These are phyloP conservation scores for Penicillium herquei DNA, from an alignment of 495 filamentous ascomycete genomes.

Conservation along the genomic window DNA sequence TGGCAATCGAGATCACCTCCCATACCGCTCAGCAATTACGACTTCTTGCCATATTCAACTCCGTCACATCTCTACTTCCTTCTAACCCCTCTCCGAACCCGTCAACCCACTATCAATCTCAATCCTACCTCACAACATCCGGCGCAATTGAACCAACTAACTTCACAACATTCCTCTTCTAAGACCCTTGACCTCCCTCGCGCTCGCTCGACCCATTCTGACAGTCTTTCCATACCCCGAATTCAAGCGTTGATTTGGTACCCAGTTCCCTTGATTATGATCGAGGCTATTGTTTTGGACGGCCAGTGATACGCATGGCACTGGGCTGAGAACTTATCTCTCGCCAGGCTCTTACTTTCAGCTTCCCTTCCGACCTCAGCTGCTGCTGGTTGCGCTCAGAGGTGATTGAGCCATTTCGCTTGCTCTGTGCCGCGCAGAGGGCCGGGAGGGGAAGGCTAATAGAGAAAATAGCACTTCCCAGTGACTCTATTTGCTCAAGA, in stretches of 20 bases:
- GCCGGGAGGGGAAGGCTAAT: slow-evolving; percentile 31
- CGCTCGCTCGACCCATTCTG: neutral
- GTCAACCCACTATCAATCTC: neutral
- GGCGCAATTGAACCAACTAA: neutral
- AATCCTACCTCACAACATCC: neutral
- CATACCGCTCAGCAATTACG: neutral
- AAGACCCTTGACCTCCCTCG: neutral
- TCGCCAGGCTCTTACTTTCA: slow-evolving; percentile 14
- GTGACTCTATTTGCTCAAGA: slow-evolving; percentile 13
- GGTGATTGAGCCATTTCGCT: slow-evolving; percentile 21
- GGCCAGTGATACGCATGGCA: slow-evolving; percentile 34
- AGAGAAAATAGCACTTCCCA: slow-evolving; percentile 4
- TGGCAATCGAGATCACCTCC: neutral
- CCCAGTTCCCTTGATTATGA: slow-evolving; percentile 24
- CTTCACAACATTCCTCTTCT: neutral
- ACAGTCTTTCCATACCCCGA: neutral
- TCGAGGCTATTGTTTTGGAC: slow-evolving; percentile 15
- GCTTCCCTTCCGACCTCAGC: slow-evolving; percentile 32
- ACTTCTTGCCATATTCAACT: neutral
- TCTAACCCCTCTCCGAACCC: neutral
- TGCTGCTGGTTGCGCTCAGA: slow-evolving; percentile 17
- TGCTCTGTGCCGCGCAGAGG: slow-evolving; percentile 31
- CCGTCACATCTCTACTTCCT: neutral
- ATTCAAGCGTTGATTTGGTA: neutral
- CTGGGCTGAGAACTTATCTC: slow-evolving; percentile 19